phyloP scores from a whole-genome alignment of 495 filamentous ascomycete genomes.

The Niebla homalea region DNA sequence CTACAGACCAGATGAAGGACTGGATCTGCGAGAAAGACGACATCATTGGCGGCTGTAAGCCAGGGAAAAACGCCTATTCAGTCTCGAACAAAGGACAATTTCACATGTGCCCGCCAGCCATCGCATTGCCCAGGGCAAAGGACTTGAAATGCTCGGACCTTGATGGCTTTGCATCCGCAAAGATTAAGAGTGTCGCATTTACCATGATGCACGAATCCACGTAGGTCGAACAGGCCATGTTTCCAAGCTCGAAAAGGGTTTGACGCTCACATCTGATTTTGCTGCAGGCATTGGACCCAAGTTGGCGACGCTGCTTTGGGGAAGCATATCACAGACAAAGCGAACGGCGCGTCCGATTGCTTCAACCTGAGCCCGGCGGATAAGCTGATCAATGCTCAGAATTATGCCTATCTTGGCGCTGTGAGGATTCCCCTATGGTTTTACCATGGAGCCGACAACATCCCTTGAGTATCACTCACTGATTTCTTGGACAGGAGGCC shows the following conservation, averaged over 20 bases:
- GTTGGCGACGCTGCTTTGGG: neutral
- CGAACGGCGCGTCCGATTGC: neutral
- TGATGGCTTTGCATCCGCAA: neutral
- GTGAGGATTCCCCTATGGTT: neutral
- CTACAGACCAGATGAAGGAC: neutral
- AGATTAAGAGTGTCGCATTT: conserved; percentile 1
- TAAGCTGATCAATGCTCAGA: conserved; percentile 2
- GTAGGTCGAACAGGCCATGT: neutral
- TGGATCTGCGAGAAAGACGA: conserved; percentile 2
- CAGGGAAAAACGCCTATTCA: neutral
- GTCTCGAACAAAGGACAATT: neutral
- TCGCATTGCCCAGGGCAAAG: neutral
- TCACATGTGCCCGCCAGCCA: neutral
- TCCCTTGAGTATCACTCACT: neutral
- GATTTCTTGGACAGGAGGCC: neutral
- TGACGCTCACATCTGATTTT: neutral
- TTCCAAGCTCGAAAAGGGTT: neutral
- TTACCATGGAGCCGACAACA: neutral
- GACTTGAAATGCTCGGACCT: conserved; percentile 1
- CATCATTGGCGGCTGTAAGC: neutral
- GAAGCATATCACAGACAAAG: neutral
- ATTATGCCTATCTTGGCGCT: conserved; percentile 1
- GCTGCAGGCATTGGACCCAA: conserved; percentile 2
- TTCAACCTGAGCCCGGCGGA: neutral
- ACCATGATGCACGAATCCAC: conserved; percentile 3